These are phyloP conservation scores for Lactarius pseudohatsudake DNA, from an alignment of 768 basidiomycete genomes.

Conservation along the genomic window DNA sequence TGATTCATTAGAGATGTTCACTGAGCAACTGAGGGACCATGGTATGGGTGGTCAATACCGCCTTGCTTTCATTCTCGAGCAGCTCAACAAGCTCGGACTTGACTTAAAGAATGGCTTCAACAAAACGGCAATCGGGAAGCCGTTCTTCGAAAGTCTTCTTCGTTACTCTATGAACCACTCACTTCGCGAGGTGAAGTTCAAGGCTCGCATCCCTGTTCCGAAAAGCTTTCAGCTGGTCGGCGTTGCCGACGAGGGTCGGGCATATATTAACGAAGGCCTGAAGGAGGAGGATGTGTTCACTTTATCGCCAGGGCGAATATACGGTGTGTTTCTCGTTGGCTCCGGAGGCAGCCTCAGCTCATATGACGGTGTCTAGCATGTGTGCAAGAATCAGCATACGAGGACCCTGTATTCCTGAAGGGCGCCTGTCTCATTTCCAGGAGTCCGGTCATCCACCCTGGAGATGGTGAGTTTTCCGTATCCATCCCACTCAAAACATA, in stretches of 20 bases:
- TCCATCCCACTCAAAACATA: neutral
- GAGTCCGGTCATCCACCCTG: conserved; percentile 39
- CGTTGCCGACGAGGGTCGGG: conserved; percentile 72
- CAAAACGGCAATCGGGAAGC: conserved; percentile 45
- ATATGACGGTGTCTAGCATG: conserved; percentile 13
- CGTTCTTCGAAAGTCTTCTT: conserved; percentile 57
- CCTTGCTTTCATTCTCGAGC: conserved; percentile 50
- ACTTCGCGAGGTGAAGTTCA: conserved; percentile 71
- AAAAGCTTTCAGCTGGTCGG: conserved; percentile 72
- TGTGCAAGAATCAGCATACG: conserved; percentile 12
- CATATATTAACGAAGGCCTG: conserved; percentile 19
- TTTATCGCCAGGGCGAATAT: conserved; percentile 12
- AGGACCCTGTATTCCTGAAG: conserved; percentile 12
- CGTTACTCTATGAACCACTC: conserved; percentile 62
- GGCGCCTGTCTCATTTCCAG: conserved; percentile 32
- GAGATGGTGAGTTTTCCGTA: conserved; percentile 31
- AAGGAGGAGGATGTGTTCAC: conserved; percentile 16
- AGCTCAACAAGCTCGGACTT: conserved; percentile 49
- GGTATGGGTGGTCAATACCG: conserved; percentile 47
- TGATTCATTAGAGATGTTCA: conserved; percentile 52
- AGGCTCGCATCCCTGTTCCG: conserved; percentile 71
- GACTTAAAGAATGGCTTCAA: conserved; percentile 44
- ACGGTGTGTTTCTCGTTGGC: conserved; percentile 8
- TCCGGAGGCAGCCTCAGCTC: neutral
- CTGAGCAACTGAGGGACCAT: conserved; percentile 49